phyloP scores from a whole-genome alignment of 352 stramenopile genomes.

The Globisporangium yorkense region DNA sequence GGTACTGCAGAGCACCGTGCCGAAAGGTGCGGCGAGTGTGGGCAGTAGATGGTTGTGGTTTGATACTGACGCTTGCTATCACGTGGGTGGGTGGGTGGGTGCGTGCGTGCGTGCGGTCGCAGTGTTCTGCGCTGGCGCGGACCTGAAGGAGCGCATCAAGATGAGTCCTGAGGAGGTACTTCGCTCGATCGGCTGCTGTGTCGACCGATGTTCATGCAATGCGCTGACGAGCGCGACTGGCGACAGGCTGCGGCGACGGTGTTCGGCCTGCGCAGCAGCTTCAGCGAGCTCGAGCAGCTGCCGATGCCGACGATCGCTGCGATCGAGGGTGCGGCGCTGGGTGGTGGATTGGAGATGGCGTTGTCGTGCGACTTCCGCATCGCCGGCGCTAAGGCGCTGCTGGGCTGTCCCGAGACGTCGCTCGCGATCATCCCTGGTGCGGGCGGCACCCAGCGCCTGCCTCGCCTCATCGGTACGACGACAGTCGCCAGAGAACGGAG shows the following conservation, averaged over 20 bases:
- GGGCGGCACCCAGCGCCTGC: conserved; percentile 90
- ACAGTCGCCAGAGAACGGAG: too few relatives aligned
- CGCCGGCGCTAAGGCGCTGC: conserved; percentile 74
- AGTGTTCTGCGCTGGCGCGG: conserved; percentile 89
- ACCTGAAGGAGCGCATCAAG: conserved; percentile 85
- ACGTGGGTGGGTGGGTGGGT: too few relatives aligned
- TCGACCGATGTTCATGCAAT: neutral
- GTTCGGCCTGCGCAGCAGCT: conserved; percentile 63
- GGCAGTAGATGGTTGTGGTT: neutral
- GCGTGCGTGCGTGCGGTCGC: neutral
- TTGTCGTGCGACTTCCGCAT: conserved; percentile 91
- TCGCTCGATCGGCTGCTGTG: neutral
- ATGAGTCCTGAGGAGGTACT: conserved; percentile 85
- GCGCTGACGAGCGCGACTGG: neutral
- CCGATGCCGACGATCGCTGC: conserved; percentile 91
- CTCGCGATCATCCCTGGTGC: conserved; percentile 92
- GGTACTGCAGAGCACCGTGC: conserved; percentile 65
- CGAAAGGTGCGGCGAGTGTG: conserved; percentile 24
- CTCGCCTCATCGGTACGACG: conserved; percentile 79
- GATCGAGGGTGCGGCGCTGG: conserved; percentile 89
- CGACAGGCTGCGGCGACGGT: conserved; percentile 59
- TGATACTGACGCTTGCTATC: neutral
- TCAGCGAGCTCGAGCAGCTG: conserved; percentile 83
- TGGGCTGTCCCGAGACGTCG: conserved; percentile 90
- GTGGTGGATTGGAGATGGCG: conserved; percentile 90